Evolutionary conservation across 108 stramenopile genomes (phyloP).

Genomic region (Epipyxis sp.): DNA sequence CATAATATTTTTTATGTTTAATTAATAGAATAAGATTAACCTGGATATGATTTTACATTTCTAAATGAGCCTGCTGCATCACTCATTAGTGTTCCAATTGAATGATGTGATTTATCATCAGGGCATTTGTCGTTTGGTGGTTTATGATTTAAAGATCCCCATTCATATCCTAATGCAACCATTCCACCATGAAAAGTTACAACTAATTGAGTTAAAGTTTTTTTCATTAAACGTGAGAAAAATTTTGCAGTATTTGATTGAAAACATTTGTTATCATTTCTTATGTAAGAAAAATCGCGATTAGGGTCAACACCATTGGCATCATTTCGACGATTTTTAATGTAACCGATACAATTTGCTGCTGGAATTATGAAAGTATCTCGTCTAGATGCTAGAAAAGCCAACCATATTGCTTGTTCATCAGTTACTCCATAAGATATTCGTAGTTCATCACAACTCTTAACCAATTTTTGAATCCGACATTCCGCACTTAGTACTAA

Average conservation of each 20-base stretch:
- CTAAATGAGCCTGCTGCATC: neutral
- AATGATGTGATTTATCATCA: neutral
- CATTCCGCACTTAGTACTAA: slow-evolving; percentile 9
- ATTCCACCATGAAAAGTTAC: slow-evolving; percentile 94
- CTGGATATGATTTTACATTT: neutral
- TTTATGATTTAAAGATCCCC: slow-evolving; percentile 68
- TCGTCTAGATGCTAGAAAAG: slow-evolving; percentile 11
- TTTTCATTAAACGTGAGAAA: slow-evolving; percentile 82
- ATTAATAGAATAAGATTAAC: too few species aligned
- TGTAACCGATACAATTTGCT: slow-evolving; percentile 74
- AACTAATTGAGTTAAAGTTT: slow-evolving; percentile 81
- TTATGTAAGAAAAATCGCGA: slow-evolving; percentile 78
- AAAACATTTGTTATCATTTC: slow-evolving; percentile 66
- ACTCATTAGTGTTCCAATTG: neutral
- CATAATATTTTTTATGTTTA: too few species aligned
- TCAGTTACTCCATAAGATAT: neutral
- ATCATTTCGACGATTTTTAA: slow-evolving; percentile 61
- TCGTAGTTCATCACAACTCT: neutral
- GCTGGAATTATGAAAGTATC: slow-evolving; percentile 61
- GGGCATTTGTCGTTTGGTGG: neutral
- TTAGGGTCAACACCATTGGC: slow-evolving; percentile 75
- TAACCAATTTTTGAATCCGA: neutral
- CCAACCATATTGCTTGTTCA: neutral
- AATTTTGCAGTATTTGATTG: slow-evolving; percentile 77
- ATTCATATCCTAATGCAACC: slow-evolving; percentile 85